Percentiles rank a stretch among this genome's conserved stretches.
phyloP scores from a whole-genome alignment of 2,329 filamentous ascomycete species.

The Rutstroemia sp. region DNA sequence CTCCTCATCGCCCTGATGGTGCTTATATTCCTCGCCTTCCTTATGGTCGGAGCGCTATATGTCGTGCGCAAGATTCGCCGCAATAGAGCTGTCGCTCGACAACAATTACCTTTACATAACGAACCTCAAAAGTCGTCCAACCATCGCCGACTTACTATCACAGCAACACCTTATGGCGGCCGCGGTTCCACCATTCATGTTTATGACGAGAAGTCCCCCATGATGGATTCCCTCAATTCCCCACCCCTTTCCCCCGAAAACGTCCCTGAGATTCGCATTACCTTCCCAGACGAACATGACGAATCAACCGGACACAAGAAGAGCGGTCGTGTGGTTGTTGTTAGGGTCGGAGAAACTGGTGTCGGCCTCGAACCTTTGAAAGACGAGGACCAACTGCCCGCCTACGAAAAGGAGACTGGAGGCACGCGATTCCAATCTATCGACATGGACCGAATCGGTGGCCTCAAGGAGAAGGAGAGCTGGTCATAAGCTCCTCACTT shows the following conservation, averaged over 20 bases:
- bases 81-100: slow-evolving; percentile 37
- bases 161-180: slow-evolving; percentile 36
- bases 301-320: slow-evolving; percentile 65
- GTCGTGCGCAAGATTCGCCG: slow-evolving; percentile 62
- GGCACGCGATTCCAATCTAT: slow-evolving; percentile 81
- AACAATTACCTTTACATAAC: slow-evolving; percentile 63
- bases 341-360: slow-evolving; percentile 79
- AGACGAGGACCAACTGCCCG: slow-evolving; percentile 71
- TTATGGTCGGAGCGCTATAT: slow-evolving; percentile 61
- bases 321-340: slow-evolving; percentile 83
- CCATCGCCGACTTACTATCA: slow-evolving; percentile 50
- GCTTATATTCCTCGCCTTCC: slow-evolving; percentile 65
- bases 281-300: slow-evolving; percentile 93
- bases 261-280: slow-evolving; percentile 94
- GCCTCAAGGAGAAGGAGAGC: slow-evolving; percentile 76
- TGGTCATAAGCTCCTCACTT: slow-evolving; percentile 17
- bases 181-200: slow-evolving; percentile 66
- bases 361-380: slow-evolving; percentile 81
- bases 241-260: slow-evolving; percentile 74
- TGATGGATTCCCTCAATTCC: slow-evolving; percentile 67
- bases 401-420: slow-evolving; percentile 72
- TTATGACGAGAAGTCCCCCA: slow-evolving; percentile 71
- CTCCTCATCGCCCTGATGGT: slow-evolving; percentile 74
- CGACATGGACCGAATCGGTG: slow-evolving; percentile 90
- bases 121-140: slow-evolving; percentile 39